These are phyloP conservation scores for Paecilomyces sp. DNA, from an alignment of 2,329 filamentous ascomycete species.

Conservation along the genomic window DNA sequence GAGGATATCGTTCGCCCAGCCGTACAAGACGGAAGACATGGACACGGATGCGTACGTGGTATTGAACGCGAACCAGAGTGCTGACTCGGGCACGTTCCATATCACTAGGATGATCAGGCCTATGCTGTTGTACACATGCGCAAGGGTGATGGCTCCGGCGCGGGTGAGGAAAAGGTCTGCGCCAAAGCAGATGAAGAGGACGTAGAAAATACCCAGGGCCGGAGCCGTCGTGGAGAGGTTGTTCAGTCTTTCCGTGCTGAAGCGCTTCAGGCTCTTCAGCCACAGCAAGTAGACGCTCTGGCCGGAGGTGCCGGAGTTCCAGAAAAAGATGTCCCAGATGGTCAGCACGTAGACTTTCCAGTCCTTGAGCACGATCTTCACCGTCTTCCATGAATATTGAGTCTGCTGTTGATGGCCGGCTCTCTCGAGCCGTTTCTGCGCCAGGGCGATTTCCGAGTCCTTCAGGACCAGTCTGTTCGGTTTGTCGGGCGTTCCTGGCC, in stretches of 20 bases:
- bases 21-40: slow-evolving; percentile 50
- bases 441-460: slow-evolving; percentile 41
- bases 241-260: slow-evolving; percentile 20
- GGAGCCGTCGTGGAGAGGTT: slow-evolving; percentile 46
- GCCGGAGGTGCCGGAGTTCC: slow-evolving; percentile 46
- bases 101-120: slow-evolving; percentile 48
- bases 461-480: slow-evolving; percentile 44
- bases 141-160: slow-evolving; percentile 49
- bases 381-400: slow-evolving; percentile 21
- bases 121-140: slow-evolving; percentile 45
- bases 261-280: slow-evolving; percentile 42
- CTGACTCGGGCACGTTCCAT: slow-evolving; percentile 50
- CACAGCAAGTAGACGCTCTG: slow-evolving; percentile 50
- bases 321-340: slow-evolving; percentile 49
- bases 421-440: slow-evolving; percentile 38
- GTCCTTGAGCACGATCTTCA: slow-evolving; percentile 30
- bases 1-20: slow-evolving; percentile 46
- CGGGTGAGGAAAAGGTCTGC: slow-evolving; percentile 49
- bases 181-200: slow-evolving; percentile 47
- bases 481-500: slow-evolving; percentile 46
- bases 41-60: slow-evolving; percentile 45
- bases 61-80: slow-evolving; percentile 48
- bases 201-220: slow-evolving; percentile 51
- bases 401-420: slow-evolving; percentile 32
- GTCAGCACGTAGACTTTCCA: slow-evolving; percentile 47